Evolutionary conservation across 441 rosid species (phyloP).

Genomic region (Euphorbia celastroides): DNA sequence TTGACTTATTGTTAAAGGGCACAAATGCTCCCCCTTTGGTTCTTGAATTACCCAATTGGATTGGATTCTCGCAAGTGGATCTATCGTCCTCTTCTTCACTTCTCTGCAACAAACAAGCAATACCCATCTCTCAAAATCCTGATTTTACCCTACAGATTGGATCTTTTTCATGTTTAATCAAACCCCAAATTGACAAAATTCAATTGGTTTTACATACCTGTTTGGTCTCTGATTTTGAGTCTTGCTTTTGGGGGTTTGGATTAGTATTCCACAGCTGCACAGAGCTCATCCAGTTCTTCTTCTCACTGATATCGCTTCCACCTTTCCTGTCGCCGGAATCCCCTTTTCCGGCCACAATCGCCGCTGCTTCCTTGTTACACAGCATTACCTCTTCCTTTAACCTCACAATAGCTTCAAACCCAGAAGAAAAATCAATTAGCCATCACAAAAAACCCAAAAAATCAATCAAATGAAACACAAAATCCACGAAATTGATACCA

Average conservation of each 20-base stretch:
- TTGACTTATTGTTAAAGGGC: constrained; percentile 36
- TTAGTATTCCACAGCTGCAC: constrained; percentile 66
- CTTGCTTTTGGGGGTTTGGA: constrained; percentile 19
- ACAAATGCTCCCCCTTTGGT: constrained; percentile 39
- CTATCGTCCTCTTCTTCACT: constrained; percentile 40
- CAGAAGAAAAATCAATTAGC: constrained; percentile 9
- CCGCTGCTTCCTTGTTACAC: constrained; percentile 36
- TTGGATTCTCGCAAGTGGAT: constrained; percentile 37
- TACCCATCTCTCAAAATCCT: constrained; percentile 1
- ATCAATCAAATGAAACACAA: background rate
- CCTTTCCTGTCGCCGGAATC: constrained; percentile 17
- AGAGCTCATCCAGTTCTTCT: constrained; percentile 65
- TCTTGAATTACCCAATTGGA: constrained; percentile 28
- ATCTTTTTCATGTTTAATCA: background rate
- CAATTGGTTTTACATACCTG: constrained; percentile 13
- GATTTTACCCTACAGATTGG: background rate
- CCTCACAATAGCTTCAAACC: constrained; percentile 57
- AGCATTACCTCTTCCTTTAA: constrained; percentile 50
- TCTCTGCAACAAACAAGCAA: constrained; percentile 23
- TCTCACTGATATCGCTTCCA: constrained; percentile 36
- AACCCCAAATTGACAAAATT: background rate
- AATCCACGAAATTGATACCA: constrained; percentile 33
- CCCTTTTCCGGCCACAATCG: constrained; percentile 43
- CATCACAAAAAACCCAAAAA: constrained; percentile 7
- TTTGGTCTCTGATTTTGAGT: constrained; percentile 29